Evolutionary conservation across 1,284 basidiomycete genomes (phyloP).

Genomic region (Leucoagaricus sp.): DNA sequence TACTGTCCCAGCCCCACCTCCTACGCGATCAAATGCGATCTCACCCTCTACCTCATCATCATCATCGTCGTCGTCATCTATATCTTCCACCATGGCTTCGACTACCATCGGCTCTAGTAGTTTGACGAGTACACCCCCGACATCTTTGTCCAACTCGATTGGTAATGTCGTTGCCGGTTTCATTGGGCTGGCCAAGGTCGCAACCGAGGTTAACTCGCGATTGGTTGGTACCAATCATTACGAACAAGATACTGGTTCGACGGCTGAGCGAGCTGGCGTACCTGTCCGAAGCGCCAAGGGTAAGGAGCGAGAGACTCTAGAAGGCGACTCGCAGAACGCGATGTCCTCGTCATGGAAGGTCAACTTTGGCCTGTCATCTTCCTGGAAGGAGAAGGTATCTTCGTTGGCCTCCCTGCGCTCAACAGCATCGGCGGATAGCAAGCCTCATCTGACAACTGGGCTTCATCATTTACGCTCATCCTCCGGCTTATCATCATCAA

Average conservation of each 20-base stretch:
- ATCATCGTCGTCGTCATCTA: constrained; percentile 53
- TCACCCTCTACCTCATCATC: constrained; percentile 51
- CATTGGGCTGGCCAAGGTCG: constrained; percentile 33
- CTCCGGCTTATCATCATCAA: constrained; percentile 34
- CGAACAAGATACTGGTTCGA: constrained; percentile 12
- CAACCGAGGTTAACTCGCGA: constrained; percentile 27
- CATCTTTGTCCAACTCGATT: constrained; percentile 51
- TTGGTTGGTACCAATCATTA: background rate
- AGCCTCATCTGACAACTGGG: background rate
- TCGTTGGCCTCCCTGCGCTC: constrained; percentile 40
- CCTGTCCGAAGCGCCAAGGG: constrained; percentile 30
- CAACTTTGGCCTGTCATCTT: constrained; percentile 25
- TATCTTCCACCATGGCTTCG: constrained; percentile 43
- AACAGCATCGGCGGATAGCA: constrained; percentile 21
- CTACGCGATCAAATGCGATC: constrained; percentile 23
- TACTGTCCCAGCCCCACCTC: constrained; percentile 23
- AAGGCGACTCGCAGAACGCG: constrained; percentile 30
- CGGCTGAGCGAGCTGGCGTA: constrained; percentile 26
- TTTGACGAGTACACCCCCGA: constrained; percentile 55
- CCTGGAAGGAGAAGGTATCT: constrained; percentile 39
- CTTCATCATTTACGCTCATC: constrained; percentile 38
- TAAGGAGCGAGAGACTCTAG: constrained; percentile 31
- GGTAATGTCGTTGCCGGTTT: constrained; percentile 43
- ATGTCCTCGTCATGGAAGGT: constrained; percentile 41
- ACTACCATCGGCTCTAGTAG: constrained; percentile 42